Conservation (phyloP, 2,329 filamentous ascomycete species). For the Alternaria atra region DNA sequence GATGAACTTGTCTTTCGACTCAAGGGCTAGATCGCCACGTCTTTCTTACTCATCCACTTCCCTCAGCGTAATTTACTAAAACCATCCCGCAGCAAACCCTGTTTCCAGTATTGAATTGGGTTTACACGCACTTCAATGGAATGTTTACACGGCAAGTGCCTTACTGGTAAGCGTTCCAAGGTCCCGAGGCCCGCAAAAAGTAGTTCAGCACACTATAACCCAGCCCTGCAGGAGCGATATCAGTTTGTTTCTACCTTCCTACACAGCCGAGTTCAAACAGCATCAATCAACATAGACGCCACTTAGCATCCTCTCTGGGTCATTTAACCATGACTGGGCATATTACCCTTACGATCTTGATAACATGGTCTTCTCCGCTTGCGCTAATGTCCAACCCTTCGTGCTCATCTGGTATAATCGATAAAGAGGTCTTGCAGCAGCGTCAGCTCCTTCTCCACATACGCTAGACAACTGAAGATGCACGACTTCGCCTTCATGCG, state of each 20-base stretch:
- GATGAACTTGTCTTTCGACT: not conserved
- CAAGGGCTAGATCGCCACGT: slow-evolving; percentile 2
- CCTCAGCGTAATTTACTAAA: not conserved
- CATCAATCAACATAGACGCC: not conserved
- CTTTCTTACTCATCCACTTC: not conserved
- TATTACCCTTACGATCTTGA: slow-evolving; percentile 18
- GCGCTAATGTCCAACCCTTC: slow-evolving; percentile 32
- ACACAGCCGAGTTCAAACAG: not conserved
- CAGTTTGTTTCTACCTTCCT: not conserved
- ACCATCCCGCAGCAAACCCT: not conserved
- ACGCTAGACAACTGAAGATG: slow-evolving; percentile 39
- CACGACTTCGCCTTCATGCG: slow-evolving; percentile 12
- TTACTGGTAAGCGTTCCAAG: not conserved
- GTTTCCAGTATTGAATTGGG: not conserved
- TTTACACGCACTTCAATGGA: not conserved
- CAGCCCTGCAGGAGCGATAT: not conserved
- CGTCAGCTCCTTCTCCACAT: slow-evolving; percentile 39
- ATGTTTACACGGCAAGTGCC: not conserved
- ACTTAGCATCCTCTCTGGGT: slow-evolving; percentile 19
- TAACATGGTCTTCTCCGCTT: slow-evolving; percentile 39
- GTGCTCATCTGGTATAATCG: slow-evolving; percentile 25
- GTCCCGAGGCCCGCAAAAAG: not conserved
- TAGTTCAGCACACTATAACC: not conserved
- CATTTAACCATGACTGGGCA: slow-evolving; percentile 31
- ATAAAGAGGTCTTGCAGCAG: slow-evolving; percentile 22